Evolutionary conservation across 2,329 filamentous ascomycete genomes (phyloP).

Genomic region (Ophiobolus disseminans): DNA sequence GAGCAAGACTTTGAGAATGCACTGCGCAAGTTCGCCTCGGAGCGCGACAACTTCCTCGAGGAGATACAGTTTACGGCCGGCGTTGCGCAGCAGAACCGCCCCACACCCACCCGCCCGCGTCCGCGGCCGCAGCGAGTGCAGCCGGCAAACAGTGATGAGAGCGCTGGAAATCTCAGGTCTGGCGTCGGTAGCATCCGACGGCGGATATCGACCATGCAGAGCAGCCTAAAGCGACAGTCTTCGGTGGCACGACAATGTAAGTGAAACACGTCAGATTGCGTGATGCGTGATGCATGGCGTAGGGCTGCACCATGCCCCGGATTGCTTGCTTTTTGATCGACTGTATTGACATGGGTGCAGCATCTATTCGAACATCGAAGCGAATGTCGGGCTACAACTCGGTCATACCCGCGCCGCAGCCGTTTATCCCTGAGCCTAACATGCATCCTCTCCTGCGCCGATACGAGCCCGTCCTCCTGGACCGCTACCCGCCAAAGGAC

Average conservation of each 20-base stretch:
- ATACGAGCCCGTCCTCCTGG: conserved; percentile 95
- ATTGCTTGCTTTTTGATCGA: conserved; percentile 12
- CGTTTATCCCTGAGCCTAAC: conserved; percentile 83
- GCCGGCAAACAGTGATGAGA: conserved; percentile 61
- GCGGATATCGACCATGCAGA: conserved; percentile 91
- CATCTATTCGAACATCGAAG: conserved; percentile 80
- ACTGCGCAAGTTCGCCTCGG: conserved; percentile 91
- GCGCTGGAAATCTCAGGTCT: conserved; percentile 59
- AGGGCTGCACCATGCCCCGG: conserved; percentile 2
- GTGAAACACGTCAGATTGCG: conserved; percentile 43
- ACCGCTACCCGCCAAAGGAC: conserved; percentile 87
- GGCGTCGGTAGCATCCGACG: conserved; percentile 86
- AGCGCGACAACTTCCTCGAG: conserved; percentile 90
- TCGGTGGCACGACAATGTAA: conserved; percentile 76
- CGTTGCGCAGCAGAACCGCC: conserved; percentile 58
- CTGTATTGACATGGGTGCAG: conserved; percentile 45
- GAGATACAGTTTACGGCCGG: conserved; percentile 90
- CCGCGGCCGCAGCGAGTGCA: conserved; percentile 80
- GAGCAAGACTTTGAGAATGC: conserved; percentile 96
- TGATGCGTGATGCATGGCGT: background rate
- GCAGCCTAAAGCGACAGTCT: conserved; percentile 87
- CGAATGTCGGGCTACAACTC: conserved; percentile 97
- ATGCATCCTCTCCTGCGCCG: conserved; percentile 95
- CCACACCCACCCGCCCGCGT: conserved; percentile 70
- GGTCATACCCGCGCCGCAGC: conserved; percentile 92